Evolutionary conservation across 345 rosid species (phyloP).

Genomic region (Salix caprea): DNA sequence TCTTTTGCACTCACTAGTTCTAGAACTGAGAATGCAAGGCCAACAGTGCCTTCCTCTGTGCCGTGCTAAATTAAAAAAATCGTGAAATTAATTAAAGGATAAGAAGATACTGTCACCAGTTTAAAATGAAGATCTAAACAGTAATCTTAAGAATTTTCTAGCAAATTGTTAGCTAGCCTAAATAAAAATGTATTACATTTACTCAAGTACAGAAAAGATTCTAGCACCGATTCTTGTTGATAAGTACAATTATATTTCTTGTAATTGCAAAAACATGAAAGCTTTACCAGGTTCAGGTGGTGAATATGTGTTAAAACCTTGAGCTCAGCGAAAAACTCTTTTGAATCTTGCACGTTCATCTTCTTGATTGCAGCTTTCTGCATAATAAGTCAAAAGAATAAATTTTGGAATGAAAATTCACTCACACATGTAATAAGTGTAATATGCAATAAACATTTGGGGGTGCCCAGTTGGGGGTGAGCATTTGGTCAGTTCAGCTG

Average conservation of each 20-base stretch:
- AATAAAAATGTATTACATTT: not conserved
- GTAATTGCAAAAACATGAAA: not conserved
- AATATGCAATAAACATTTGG: not conserved
- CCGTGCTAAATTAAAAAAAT: not conserved
- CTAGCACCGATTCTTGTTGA: not conserved
- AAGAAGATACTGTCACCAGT: not conserved
- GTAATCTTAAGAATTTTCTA: not conserved
- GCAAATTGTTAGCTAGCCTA: not conserved
- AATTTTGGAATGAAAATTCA: conserved; percentile 2
- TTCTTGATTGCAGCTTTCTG: conserved; percentile 98
- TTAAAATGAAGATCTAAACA: not conserved
- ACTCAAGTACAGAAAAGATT: not conserved
- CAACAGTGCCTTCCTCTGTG: not conserved
- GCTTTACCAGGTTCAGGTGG: conserved; percentile 85
- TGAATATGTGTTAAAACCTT: conserved; percentile 89
- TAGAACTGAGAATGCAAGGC: not conserved
- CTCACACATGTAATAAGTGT: not conserved
- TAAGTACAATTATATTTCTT: not conserved
- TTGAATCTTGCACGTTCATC: conserved; percentile 96
- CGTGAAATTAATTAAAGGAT: not conserved
- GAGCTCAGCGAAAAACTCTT: conserved; percentile 90
- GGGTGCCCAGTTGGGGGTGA: not conserved
- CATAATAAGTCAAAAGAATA: not conserved
- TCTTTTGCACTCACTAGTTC: not conserved
- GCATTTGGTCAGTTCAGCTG: not conserved